Conservation (phyloP, 345 rosid genomes). For the Arabidopsis suecica region DNA sequence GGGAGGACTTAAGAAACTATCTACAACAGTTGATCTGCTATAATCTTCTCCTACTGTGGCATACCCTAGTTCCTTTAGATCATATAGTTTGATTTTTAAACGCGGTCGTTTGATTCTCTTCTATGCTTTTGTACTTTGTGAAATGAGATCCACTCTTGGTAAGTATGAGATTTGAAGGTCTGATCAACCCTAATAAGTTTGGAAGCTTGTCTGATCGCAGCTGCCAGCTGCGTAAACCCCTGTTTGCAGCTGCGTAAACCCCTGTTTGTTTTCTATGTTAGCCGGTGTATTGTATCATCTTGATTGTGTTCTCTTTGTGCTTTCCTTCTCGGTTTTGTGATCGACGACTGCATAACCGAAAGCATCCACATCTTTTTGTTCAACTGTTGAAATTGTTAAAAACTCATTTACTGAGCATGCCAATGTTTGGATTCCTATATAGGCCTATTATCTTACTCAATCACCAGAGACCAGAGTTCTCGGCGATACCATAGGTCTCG, state of each 20-base stretch:
- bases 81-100: background rate
- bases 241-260: background rate
- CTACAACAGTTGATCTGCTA: background rate
- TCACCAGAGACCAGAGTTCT: constrained; percentile 67
- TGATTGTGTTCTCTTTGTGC: background rate
- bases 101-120: background rate
- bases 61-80: background rate
- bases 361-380: constrained; percentile 3
- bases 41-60: background rate
- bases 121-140: background rate
- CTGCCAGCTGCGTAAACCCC: background rate
- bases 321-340: background rate
- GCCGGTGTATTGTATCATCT: background rate
- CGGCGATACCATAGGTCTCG: constrained; percentile 82
- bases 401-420: background rate
- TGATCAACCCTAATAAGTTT: background rate
- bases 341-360: background rate
- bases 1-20: background rate
- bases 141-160: background rate
- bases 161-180: background rate
- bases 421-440: constrained; percentile 15
- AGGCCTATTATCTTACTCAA: constrained; percentile 77
- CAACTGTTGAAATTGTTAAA: constrained; percentile 6
- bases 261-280: background rate
- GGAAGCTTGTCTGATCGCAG: constrained; percentile 1